phyloP scores from a whole-genome alignment of 495 filamentous ascomycete species.

The Penicillium antarcticum region DNA sequence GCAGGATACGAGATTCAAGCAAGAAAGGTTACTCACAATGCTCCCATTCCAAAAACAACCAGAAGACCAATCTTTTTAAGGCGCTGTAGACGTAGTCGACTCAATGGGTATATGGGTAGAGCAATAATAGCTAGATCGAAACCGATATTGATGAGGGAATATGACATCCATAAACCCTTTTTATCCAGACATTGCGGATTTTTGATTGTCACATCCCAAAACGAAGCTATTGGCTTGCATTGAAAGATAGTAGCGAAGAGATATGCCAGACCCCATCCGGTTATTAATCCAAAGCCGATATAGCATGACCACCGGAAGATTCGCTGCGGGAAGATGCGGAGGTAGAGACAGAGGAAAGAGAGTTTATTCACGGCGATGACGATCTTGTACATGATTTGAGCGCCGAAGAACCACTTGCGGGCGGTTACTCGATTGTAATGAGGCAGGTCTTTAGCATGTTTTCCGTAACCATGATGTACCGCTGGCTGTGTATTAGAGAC shows the following conservation, averaged over 20 bases:
- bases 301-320: slow-evolving; percentile 25
- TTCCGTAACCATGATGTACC: slow-evolving; percentile 1
- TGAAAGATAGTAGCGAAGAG: slow-evolving; percentile 41
- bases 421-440: neutral
- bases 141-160: slow-evolving; percentile 26
- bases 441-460: neutral
- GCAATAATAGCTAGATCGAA: slow-evolving; percentile 40
- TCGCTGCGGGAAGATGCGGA: slow-evolving; percentile 29
- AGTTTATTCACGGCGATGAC: slow-evolving; percentile 33
- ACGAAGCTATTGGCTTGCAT: slow-evolving; percentile 36
- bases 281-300: slow-evolving; percentile 11
- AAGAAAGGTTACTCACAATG: slow-evolving; percentile 13
- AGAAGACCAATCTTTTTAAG: slow-evolving; percentile 35
- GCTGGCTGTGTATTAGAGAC: neutral
- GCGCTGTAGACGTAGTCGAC: slow-evolving; percentile 33
- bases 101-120: slow-evolving; percentile 39
- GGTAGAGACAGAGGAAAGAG: slow-evolving; percentile 34
- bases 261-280: slow-evolving; percentile 14
- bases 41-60: slow-evolving; percentile 30
- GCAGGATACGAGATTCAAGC: neutral
- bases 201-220: slow-evolving; percentile 30
- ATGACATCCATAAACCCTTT: slow-evolving; percentile 18
- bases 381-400: slow-evolving; percentile 35
- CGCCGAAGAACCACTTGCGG: slow-evolving; percentile 18
- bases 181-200: slow-evolving; percentile 16